Base-by-base conservation (phyloP, 23 red algal genomes). In the Gracilaria vermiculophylla region DNA sequence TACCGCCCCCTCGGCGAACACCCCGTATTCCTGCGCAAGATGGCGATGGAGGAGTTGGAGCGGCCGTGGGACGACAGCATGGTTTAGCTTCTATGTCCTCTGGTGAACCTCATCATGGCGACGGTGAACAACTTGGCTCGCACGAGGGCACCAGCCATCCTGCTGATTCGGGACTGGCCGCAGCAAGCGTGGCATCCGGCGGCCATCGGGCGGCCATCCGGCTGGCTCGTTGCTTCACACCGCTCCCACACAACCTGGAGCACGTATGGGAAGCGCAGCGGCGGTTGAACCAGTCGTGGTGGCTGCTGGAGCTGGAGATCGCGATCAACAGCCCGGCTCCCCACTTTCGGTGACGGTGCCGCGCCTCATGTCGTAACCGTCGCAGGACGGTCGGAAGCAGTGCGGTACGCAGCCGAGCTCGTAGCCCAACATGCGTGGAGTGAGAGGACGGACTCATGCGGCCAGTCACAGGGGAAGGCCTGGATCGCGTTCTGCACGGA, bases 91-190 rank as follows among this genome's bases (percentile, higher is more conserved):
- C 43, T 85, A 2, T 73, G 57, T 36, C 62, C 62, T 0, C 81
- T 57, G 43, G 43, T 70, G n/a, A 44, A 85, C 5, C 49, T 85
- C n/a, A 85, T 85, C 43, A 53, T 27, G 23, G 61, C 60, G 16
- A 85, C 81, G 37, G 24, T 85, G 28, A 20, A 35, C 29, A 85
- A 85, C 23, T 43, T 85, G 6, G 40, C 44, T n/a, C 9, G n/a
- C 14, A 73, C 15, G 12, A 6, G 31, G 6, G 62, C 81, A 19
- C 81, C 81, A 29, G 81, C 81, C 19, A 28, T 73, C 8, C 34
- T 85, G 44, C 36, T 85, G 32, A 85, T 85, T 34, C 57, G 62
- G 58, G 27, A 56, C 7, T 70, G 56, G 81, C 62, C 62, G 11
- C 58, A 23, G 21, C 42, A 85, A 29, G 34, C n/a, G n/a, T n/a